A percentile compares a stretch with the other conserved stretches of the same genome.
Evolutionary conservation across 139 green algal genomes (phyloP).

Genomic region (Ettlia oleoabundans): DNA sequence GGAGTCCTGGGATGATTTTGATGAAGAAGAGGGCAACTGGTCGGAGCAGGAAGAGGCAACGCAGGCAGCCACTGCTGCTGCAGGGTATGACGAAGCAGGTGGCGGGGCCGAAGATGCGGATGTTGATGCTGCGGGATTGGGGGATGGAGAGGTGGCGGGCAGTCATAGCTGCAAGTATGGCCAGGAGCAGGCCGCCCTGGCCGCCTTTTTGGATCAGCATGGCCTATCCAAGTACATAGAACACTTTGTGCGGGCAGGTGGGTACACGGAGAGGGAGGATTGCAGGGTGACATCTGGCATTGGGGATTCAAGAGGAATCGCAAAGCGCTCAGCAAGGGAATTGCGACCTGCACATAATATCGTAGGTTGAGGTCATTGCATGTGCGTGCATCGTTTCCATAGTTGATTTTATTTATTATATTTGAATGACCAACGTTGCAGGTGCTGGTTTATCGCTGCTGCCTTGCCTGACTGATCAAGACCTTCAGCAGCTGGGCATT

Average conservation of each 20-base stretch:
- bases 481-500: conserved; percentile 38
- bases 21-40: conserved; percentile 25
- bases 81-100: neutral
- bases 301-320: too few relatives aligned
- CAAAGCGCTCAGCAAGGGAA: too few relatives aligned
- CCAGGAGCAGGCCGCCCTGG: neutral
- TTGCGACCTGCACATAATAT: too few relatives aligned
- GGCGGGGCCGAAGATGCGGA: neutral
- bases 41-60: conserved; percentile 28
- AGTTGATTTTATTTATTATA: too few relatives aligned
- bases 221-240: conserved; percentile 34
- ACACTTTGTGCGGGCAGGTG: conserved; percentile 30
- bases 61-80: neutral
- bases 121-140: neutral
- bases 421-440: too few relatives aligned
- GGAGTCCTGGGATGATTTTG: neutral
- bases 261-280: neutral
- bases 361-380: too few relatives aligned
- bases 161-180: neutral
- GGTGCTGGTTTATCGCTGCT: conserved; percentile 33
- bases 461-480: conserved; percentile 25
- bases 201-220: conserved; percentile 15
- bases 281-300: too few relatives aligned
- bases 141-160: neutral
- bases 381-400: too few relatives aligned